Evolutionary conservation across 2,329 filamentous ascomycete species (phyloP).

Genomic region (Aureobasidium sp.): DNA sequence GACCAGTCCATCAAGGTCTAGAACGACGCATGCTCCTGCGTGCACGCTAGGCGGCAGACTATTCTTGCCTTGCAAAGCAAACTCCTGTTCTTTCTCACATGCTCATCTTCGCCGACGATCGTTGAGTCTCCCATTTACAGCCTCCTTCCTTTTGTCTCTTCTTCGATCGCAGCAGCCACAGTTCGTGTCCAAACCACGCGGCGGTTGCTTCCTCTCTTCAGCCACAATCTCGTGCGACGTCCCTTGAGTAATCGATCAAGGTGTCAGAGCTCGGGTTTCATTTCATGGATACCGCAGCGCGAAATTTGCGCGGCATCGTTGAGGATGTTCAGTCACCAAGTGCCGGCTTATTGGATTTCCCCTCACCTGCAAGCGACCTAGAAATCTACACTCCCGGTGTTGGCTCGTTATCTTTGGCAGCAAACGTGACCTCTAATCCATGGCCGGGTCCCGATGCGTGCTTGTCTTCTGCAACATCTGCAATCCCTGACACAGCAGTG

Average conservation of each 20-base stretch:
- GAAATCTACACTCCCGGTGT: constrained; percentile 4
- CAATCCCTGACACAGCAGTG: not conserved
- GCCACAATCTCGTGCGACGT: not conserved
- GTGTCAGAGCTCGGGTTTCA: constrained; percentile 6
- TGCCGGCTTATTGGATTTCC: constrained; percentile 1
- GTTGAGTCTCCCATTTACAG: not conserved
- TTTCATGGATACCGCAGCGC: constrained; percentile 7
- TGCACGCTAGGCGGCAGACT: constrained; percentile 8
- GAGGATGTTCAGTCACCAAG: constrained; percentile 4
- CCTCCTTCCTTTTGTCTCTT: not conserved
- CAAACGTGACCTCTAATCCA: not conserved
- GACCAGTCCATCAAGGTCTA: not conserved
- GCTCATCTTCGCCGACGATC: not conserved
- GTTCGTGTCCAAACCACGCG: not conserved
- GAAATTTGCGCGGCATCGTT: constrained; percentile 2
- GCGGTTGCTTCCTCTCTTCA: not conserved
- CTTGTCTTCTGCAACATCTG: not conserved
- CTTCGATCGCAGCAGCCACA: constrained; percentile 5
- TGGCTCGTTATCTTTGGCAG: constrained; percentile 2
- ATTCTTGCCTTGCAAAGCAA: constrained; percentile 4
- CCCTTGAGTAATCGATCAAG: not conserved
- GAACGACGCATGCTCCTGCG: constrained; percentile 7
- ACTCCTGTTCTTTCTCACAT: constrained; percentile 9
- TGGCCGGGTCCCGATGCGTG: constrained; percentile 2
- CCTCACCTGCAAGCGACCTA: constrained; percentile 9